A percentile compares a stretch with the other conserved stretches of the same genome.
Evolutionary conservation across 768 basidiomycete species (phyloP).

Genomic region (Lenzites betulinus): DNA sequence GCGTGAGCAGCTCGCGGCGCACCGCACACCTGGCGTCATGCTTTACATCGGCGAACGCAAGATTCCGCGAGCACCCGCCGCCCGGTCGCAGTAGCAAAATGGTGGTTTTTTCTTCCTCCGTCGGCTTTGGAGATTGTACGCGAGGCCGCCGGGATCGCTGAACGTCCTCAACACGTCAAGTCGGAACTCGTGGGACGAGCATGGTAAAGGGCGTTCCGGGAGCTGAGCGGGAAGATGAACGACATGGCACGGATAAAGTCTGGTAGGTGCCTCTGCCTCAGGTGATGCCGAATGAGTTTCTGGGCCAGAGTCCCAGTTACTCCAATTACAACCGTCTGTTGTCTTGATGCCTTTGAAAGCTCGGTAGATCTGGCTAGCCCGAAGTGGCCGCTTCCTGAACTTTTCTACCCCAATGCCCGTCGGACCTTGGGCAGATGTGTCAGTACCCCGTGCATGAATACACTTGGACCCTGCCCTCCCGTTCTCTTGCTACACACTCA

Average conservation of each 20-base stretch:
- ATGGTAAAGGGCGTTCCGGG: slow-evolving; percentile 83
- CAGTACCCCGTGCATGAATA: neutral
- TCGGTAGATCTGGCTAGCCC: too few relatives aligned
- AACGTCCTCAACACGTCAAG: slow-evolving; percentile 33
- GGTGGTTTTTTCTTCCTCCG: slow-evolving; percentile 79
- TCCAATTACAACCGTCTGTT: too few relatives aligned
- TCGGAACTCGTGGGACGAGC: slow-evolving; percentile 54
- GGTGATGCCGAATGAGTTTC: slow-evolving; percentile 39
- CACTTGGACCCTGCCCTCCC: neutral
- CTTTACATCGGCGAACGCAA: slow-evolving; percentile 37
- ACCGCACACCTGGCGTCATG: slow-evolving; percentile 38
- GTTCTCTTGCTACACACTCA: neutral
- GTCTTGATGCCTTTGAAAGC: too few relatives aligned
- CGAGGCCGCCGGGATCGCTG: slow-evolving; percentile 23
- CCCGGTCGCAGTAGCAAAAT: slow-evolving; percentile 71
- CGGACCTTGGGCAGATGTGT: slow-evolving; percentile 2
- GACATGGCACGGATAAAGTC: slow-evolving; percentile 62
- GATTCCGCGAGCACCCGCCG: slow-evolving; percentile 63
- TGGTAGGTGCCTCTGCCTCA: slow-evolving; percentile 69
- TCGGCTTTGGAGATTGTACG: slow-evolving; percentile 50
- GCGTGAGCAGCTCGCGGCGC: slow-evolving; percentile 69
- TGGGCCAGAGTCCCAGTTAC: too few relatives aligned
- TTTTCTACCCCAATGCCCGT: neutral
- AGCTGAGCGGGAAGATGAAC: slow-evolving; percentile 69
- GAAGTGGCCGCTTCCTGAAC: neutral